Evolutionary conservation across 176 grass and related monocot genomes (phyloP).

Genomic region (Carex pumila): DNA sequence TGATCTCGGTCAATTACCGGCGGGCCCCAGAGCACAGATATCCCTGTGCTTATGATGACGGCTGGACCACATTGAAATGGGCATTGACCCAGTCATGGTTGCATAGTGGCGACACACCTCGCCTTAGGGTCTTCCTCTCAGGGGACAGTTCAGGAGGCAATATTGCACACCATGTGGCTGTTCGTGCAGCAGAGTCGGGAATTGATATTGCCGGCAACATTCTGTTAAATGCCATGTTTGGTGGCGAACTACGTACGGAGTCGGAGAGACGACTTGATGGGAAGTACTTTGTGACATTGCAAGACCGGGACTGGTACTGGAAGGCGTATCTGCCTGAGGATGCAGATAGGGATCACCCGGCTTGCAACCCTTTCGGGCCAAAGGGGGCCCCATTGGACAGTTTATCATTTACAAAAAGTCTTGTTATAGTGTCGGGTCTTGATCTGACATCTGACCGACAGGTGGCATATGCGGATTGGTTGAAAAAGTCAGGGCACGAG

Average conservation of each 20-base stretch:
- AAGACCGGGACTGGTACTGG: conserved; percentile 99
- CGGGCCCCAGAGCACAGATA: conserved; percentile 78
- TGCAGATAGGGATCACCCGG: conserved; percentile 85
- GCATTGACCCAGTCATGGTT: conserved; percentile 55
- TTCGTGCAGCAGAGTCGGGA: conserved; percentile 58
- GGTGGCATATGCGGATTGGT: conserved; percentile 63
- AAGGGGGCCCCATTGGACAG: conserved; percentile 42
- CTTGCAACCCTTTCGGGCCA: conserved; percentile 90
- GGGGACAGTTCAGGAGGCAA: conserved; percentile 96
- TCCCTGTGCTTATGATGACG: conserved; percentile 91
- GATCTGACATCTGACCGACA: conserved; percentile 90
- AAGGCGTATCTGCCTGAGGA: conserved; percentile 91
- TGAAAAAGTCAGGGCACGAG: conserved; percentile 50
- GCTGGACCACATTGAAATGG: conserved; percentile 84
- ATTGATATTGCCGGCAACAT: conserved; percentile 73
- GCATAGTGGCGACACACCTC: conserved; percentile 42
- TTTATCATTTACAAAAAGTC: conserved; percentile 78
- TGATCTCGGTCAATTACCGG: conserved; percentile 88
- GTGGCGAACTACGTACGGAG: conserved; percentile 55
- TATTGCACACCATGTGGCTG: conserved; percentile 94
- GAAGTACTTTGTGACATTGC: conserved; percentile 95
- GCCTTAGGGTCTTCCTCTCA: conserved; percentile 64
- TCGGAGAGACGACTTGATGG: conserved; percentile 82
- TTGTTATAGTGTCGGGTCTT: conserved; percentile 83
- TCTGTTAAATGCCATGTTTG: conserved; percentile 96